Conservation (phyloP, 2,329 filamentous ascomycete genomes). For the Aspergillus persii region DNA sequence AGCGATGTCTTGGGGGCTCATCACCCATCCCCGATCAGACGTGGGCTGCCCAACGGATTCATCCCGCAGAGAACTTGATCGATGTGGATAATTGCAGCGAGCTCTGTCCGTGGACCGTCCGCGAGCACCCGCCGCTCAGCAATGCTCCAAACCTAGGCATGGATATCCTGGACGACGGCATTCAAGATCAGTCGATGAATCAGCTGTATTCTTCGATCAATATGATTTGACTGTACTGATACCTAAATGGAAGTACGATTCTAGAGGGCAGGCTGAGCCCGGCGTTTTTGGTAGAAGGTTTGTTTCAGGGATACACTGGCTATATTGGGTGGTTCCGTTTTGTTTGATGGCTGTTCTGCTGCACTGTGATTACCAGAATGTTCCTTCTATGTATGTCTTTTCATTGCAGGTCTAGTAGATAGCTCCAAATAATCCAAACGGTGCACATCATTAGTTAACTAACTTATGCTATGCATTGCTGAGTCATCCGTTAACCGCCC, state of each 20-base stretch:
- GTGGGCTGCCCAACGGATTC: slow-evolving; percentile 38
- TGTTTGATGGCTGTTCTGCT: not conserved
- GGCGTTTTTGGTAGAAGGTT: not conserved
- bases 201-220: slow-evolving; percentile 38
- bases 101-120: slow-evolving; percentile 40
- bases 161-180: slow-evolving; percentile 32
- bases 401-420: not conserved
- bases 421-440: no score
- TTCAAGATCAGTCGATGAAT: slow-evolving; percentile 32
- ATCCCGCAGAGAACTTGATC: slow-evolving; percentile 35
- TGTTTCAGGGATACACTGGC: not conserved
- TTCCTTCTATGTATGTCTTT: not conserved
- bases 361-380: not conserved
- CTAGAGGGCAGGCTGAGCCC: not conserved
- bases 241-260: not conserved
- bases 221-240: slow-evolving; percentile 25
- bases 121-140: slow-evolving; percentile 35
- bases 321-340: not conserved
- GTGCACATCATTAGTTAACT: no score
- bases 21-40: slow-evolving; percentile 26
- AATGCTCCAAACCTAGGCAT: slow-evolving; percentile 33
- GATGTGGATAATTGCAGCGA: slow-evolving; percentile 38
- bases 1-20: slow-evolving; percentile 32
- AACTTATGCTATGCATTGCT: not conserved
- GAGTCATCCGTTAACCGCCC: slow-evolving; percentile 25